Evolutionary conservation across 2,329 filamentous ascomycete genomes (phyloP).

Genomic region (Diplodia scrobiculata): DNA sequence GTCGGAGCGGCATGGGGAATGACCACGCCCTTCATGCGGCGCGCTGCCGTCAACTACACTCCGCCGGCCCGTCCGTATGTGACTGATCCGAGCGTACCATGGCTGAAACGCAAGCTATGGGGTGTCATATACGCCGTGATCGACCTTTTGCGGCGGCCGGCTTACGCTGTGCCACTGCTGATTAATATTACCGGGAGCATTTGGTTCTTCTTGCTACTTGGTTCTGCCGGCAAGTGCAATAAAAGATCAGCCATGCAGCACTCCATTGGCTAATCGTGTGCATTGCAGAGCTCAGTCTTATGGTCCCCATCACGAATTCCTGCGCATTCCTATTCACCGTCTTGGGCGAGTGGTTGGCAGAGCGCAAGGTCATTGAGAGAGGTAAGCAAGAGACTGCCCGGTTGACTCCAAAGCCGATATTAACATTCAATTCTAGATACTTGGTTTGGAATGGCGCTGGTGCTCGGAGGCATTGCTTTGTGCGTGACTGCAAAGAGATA

Average conservation of each 20-base stretch:
- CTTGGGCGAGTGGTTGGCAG: conserved; percentile 90
- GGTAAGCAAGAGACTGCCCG: conserved; percentile 54
- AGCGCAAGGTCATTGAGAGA: conserved; percentile 83
- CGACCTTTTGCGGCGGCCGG: conserved; percentile 77
- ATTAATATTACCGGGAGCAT: conserved; percentile 90
- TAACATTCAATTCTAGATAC: conserved; percentile 61
- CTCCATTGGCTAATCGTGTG: neutral
- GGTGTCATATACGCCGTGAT: conserved; percentile 71
- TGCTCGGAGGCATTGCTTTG: conserved; percentile 76
- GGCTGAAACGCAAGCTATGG: conserved; percentile 64
- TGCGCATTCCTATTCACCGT: conserved; percentile 96
- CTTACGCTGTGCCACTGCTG: conserved; percentile 80
- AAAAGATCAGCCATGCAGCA: neutral
- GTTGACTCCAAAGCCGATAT: neutral
- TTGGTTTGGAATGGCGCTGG: conserved; percentile 77
- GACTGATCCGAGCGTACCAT: conserved; percentile 45
- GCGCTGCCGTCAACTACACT: conserved; percentile 74
- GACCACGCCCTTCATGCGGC: conserved; percentile 85
- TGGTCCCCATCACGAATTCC: conserved; percentile 92
- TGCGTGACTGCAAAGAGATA: conserved; percentile 67
- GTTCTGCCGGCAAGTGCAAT: conserved; percentile 73
- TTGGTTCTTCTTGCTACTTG: conserved; percentile 95
- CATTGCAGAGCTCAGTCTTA: conserved; percentile 76
- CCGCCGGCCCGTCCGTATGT: conserved; percentile 49
- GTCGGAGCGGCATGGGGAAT: conserved; percentile 92